Evolutionary conservation across 305 asterid genomes (phyloP).

Genomic region (Solanum aculeatissimum): DNA sequence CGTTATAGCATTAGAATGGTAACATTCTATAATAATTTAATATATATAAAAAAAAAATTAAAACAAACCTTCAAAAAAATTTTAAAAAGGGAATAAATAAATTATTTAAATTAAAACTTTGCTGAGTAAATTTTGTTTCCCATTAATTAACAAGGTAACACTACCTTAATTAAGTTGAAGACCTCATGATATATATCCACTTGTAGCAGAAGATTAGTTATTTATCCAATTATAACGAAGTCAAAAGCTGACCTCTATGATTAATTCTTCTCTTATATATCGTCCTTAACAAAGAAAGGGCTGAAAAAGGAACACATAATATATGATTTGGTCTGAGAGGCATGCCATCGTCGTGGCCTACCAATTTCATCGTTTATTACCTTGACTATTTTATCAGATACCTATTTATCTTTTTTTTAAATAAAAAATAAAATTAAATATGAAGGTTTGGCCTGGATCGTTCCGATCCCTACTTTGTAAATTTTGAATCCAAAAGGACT

Average conservation of each 20-base stretch:
- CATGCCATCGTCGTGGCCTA: not conserved
- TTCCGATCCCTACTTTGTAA: too few relatives aligned
- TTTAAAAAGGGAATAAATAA: too few relatives aligned
- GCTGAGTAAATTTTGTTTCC: too few relatives aligned
- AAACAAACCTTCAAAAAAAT: too few relatives aligned
- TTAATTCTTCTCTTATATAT: not conserved
- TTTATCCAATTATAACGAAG: not conserved
- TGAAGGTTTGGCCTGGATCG: too few relatives aligned
- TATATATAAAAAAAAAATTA: too few relatives aligned
- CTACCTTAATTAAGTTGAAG: not conserved
- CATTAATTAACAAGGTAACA: not conserved
- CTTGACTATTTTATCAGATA: not conserved
- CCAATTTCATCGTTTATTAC: not conserved
- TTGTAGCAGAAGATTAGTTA: not conserved
- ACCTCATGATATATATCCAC: not conserved
- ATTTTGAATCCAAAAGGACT: too few relatives aligned
- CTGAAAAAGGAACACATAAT: not conserved
- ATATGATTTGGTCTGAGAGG: not conserved
- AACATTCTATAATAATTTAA: too few relatives aligned
- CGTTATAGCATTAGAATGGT: too few relatives aligned
- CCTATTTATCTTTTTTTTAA: too few relatives aligned
- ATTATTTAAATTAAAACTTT: too few relatives aligned
- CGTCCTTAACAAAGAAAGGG: not conserved
- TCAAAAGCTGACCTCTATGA: not conserved
- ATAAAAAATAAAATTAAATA: too few relatives aligned